phyloP scores from a whole-genome alignment of 2,329 filamentous ascomycete species.

The Penicillium sp. region DNA sequence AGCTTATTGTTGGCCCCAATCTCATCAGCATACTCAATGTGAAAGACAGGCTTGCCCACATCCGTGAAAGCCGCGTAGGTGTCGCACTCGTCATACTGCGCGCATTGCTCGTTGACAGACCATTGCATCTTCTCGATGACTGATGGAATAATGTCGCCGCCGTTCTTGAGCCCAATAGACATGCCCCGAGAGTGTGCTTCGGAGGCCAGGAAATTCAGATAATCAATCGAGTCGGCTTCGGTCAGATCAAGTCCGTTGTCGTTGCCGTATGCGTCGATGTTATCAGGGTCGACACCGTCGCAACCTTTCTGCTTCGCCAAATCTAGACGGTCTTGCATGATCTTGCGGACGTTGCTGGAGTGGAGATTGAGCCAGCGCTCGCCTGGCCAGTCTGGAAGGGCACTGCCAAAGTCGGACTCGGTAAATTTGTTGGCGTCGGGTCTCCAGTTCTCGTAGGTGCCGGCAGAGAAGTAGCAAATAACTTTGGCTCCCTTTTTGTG shows the following conservation, averaged over 20 bases:
- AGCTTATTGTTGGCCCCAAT: slow-evolving; percentile 39
- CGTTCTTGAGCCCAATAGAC: slow-evolving; percentile 70
- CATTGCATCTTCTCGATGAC: slow-evolving; percentile 61
- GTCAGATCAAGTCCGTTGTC: slow-evolving; percentile 64
- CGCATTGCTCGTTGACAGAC: slow-evolving; percentile 71
- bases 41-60: slow-evolving; percentile 67
- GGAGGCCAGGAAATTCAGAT: slow-evolving; percentile 60
- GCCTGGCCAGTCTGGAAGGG: slow-evolving; percentile 64
- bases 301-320: slow-evolving; percentile 64
- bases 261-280: slow-evolving; percentile 68
- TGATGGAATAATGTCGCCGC: slow-evolving; percentile 57
- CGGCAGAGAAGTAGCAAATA: slow-evolving; percentile 75
- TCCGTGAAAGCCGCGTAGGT: slow-evolving; percentile 60
- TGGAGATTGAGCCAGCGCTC: slow-evolving; percentile 68
- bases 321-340: slow-evolving; percentile 64
- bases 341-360: slow-evolving; percentile 59
- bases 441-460: slow-evolving; percentile 66
- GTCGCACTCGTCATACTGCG: slow-evolving; percentile 61
- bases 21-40: slow-evolving; percentile 68
- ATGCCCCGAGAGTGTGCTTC: slow-evolving; percentile 58
- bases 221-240: slow-evolving; percentile 57
- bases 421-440: slow-evolving; percentile 60
- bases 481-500: slow-evolving; percentile 59
- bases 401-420: slow-evolving; percentile 57
- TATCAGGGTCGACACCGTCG: slow-evolving; percentile 70